Evolutionary conservation across 768 basidiomycete genomes (phyloP).

Genomic region (Trametes sanguinea): DNA sequence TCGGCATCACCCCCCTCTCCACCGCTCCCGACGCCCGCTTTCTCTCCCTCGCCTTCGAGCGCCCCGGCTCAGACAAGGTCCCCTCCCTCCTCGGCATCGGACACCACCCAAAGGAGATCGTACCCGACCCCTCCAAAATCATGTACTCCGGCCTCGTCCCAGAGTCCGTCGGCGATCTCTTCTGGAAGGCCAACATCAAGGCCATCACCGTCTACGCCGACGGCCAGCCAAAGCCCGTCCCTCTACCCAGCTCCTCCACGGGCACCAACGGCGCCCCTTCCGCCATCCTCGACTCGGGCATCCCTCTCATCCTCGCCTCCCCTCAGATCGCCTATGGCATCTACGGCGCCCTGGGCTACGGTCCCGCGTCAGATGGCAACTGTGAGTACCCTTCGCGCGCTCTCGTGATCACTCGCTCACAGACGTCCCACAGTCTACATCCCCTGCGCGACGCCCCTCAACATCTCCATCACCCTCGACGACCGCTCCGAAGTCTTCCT

Average conservation of each 20-base stretch:
- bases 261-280: constrained; percentile 48
- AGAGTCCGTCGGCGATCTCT: constrained; percentile 45
- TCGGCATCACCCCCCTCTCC: constrained; percentile 58
- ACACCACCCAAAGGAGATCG: constrained; percentile 55
- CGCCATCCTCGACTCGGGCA: constrained; percentile 74
- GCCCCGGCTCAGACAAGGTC: constrained; percentile 60
- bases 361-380: constrained; percentile 58
- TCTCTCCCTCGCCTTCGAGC: constrained; percentile 64
- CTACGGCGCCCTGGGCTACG: constrained; percentile 71
- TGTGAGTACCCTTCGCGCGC: constrained; percentile 42
- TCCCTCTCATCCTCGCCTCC: constrained; percentile 66
- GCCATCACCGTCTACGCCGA: constrained; percentile 64
- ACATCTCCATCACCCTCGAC: constrained; percentile 69
- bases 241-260: constrained; percentile 42
- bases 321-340: constrained; percentile 67
- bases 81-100: constrained; percentile 72
- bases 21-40: constrained; percentile 62
- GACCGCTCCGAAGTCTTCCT: constrained; percentile 56
- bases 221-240: constrained; percentile 42
- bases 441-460: constrained; percentile 69
- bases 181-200: constrained; percentile 63
- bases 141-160: constrained; percentile 50
- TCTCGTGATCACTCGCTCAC: not conserved
- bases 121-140: constrained; percentile 53
- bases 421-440: constrained; percentile 61